phyloP scores from a whole-genome alignment of 768 basidiomycete species.

The Glaciozyma martinii region DNA sequence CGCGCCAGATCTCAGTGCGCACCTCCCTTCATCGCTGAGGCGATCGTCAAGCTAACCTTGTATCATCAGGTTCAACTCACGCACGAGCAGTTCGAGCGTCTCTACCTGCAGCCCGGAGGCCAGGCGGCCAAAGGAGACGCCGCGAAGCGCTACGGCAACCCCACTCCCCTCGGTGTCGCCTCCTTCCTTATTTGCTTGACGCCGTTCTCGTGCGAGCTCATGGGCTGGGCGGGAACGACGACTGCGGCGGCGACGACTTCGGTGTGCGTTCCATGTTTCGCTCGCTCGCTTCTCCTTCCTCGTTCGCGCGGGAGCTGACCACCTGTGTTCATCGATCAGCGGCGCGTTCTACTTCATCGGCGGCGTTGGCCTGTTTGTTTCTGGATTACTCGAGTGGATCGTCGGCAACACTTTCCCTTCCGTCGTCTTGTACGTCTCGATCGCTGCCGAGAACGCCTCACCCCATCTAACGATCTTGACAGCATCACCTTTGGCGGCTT shows the following conservation, averaged over 20 bases:
- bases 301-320: not conserved
- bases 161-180: conserved; percentile 31
- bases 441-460: too few species aligned
- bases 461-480: too few species aligned
- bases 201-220: conserved; percentile 32
- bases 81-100: conserved; percentile 35
- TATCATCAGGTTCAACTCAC: conserved; percentile 20
- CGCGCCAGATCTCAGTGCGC: not conserved
- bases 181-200: conserved; percentile 33
- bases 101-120: conserved; percentile 35
- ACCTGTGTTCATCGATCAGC: not conserved
- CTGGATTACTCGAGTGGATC: conserved; percentile 32
- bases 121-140: conserved; percentile 32
- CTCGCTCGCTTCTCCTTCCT: too few species aligned
- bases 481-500: conserved; percentile 31
- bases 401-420: conserved; percentile 34
- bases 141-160: conserved; percentile 31
- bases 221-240: conserved; percentile 29
- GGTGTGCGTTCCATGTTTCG: conserved; percentile 10
- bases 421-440: conserved; percentile 25
- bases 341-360: conserved; percentile 32
- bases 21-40: not conserved
- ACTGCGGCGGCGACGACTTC: not conserved
- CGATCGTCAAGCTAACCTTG: not conserved
- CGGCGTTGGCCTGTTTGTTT: conserved; percentile 23